A percentile compares a stretch with the other conserved stretches of the same genome.
Evolutionary conservation across 1,284 basidiomycete species (phyloP).

Genomic region (Coniophora puteana): DNA sequence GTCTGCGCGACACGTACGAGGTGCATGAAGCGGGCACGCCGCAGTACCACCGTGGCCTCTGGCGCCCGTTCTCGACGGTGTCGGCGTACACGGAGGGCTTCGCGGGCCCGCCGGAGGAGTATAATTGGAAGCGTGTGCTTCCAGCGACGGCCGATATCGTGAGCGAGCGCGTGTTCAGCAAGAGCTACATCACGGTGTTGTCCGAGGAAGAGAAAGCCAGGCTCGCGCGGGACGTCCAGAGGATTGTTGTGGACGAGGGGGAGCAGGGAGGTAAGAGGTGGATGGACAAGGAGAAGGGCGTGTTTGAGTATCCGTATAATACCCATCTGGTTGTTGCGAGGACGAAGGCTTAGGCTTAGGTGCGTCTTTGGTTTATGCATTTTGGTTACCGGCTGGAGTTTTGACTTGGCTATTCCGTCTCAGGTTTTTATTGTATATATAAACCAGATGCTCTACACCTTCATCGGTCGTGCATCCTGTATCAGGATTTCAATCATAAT

Average conservation of each 20-base stretch:
- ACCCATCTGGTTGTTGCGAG: conserved; percentile 32
- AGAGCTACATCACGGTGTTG: conserved; percentile 60
- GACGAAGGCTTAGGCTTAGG: conserved; percentile 28
- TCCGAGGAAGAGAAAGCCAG: not conserved
- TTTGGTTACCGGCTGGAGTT: too few species aligned
- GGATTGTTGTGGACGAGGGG: conserved; percentile 43
- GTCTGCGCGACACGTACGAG: conserved; percentile 57
- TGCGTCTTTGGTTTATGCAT: too few species aligned
- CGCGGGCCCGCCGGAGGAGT: conserved; percentile 41
- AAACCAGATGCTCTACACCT: too few species aligned
- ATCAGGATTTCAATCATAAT: too few species aligned
- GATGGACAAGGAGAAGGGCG: conserved; percentile 38
- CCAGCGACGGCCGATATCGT: conserved; percentile 44
- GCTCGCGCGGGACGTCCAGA: conserved; percentile 39
- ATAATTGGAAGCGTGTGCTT: conserved; percentile 42
- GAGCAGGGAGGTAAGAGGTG: conserved; percentile 35
- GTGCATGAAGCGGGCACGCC: conserved; percentile 57
- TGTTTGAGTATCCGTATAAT: conserved; percentile 46
- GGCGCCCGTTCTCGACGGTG: conserved; percentile 54
- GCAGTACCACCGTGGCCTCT: conserved; percentile 63
- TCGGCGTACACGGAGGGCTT: conserved; percentile 48
- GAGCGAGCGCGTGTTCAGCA: conserved; percentile 55
- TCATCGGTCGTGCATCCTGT: too few species aligned
- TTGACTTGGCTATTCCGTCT: not conserved
- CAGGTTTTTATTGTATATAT: too few species aligned